Conservation (phyloP, 129 eudicot genomes). For the Arctium minus region DNA sequence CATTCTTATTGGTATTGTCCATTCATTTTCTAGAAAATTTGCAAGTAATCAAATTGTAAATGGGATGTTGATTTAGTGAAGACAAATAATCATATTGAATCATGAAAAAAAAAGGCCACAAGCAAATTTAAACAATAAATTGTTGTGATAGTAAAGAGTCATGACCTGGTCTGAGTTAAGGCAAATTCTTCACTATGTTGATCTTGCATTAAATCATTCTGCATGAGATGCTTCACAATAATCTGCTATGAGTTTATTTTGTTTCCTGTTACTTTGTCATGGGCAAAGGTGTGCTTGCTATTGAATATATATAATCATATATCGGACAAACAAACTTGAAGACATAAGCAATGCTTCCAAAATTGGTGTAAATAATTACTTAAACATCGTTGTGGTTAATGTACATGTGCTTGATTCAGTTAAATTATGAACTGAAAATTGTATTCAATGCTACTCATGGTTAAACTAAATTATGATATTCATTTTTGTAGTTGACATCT, state of each 20-base stretch:
- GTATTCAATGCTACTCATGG: not conserved
- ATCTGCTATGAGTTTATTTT: too few species aligned
- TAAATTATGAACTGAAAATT: too few species aligned
- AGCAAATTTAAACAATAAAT: not conserved
- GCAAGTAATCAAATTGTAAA: not conserved
- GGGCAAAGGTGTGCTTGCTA: not conserved
- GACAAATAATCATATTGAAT: not conserved
- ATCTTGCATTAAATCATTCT: too few species aligned
- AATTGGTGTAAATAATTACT: too few species aligned
- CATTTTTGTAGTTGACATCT: constrained; percentile 57
- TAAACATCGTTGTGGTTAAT: too few species aligned
- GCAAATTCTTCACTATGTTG: too few species aligned
- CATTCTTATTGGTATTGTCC: not conserved
- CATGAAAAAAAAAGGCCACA: not conserved
- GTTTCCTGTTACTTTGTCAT: not conserved
- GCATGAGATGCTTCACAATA: not conserved
- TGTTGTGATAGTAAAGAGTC: too few species aligned
- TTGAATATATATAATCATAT: not conserved
- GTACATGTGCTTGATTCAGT: too few species aligned
- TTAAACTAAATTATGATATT: not conserved
- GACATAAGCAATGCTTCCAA: too few species aligned
- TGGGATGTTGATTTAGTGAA: not conserved
- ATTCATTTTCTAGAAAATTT: not conserved
- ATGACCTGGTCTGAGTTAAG: too few species aligned
- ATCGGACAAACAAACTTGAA: too few species aligned